Percentiles rank a stretch among this genome's conserved stretches.
These are phyloP conservation scores for Annona squamosa DNA, from an alignment of 164 flowering plant species.

Conservation along the genomic window DNA sequence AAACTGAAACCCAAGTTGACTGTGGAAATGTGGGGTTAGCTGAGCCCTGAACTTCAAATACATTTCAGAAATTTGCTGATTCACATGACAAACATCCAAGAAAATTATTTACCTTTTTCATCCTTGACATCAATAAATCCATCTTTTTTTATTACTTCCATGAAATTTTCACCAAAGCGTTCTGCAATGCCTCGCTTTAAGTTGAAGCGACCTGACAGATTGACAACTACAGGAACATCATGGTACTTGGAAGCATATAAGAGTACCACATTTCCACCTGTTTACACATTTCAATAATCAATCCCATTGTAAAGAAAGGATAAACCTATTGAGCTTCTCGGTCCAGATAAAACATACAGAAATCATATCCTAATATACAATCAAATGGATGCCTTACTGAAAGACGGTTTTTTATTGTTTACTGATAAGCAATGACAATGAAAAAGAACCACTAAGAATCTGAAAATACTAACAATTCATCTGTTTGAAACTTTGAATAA, in stretches of 20 bases:
- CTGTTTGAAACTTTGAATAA: neutral
- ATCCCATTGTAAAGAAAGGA: neutral
- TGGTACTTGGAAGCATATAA: conserved; percentile 81
- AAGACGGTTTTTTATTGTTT: too few relatives aligned
- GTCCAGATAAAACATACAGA: neutral
- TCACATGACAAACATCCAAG: neutral
- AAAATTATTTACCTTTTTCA: conserved; percentile 34
- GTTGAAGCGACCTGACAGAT: conserved; percentile 79
- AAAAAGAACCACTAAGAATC: neutral
- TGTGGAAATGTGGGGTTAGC: neutral
- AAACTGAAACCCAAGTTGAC: too few relatives aligned
- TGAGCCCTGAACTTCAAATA: neutral
- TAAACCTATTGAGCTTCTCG: neutral
- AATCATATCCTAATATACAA: neutral
- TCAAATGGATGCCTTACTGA: neutral
- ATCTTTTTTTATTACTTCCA: conserved; percentile 53
- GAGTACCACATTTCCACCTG: conserved; percentile 81
- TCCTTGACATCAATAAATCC: conserved; percentile 60
- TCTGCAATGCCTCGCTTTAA: conserved; percentile 52
- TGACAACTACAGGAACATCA: conserved; percentile 51
- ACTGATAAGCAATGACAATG: neutral
- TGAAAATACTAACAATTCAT: too few relatives aligned
- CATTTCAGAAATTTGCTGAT: neutral
- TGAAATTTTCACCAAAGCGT: conserved; percentile 47
- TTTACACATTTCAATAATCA: neutral